Percentiles rank a stretch among this genome's conserved stretches.
These are phyloP conservation scores for Hygrophorus pudorinus DNA, from an alignment of 768 basidiomycete species.

Conservation along the genomic window DNA sequence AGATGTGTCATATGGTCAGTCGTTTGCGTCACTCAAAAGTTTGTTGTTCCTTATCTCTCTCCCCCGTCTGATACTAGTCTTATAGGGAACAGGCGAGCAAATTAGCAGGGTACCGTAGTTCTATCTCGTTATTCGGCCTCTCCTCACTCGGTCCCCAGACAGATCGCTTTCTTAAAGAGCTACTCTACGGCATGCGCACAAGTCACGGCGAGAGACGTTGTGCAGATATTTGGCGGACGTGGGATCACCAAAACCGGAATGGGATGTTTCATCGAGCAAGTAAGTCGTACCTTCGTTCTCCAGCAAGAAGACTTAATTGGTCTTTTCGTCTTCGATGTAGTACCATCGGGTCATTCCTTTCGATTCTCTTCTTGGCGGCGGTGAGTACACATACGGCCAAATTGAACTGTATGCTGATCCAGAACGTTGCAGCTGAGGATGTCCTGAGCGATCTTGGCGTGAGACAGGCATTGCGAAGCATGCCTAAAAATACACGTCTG, in stretches of 20 bases:
- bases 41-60: constrained; percentile 11
- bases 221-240: constrained; percentile 76
- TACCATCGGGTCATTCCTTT: constrained; percentile 60
- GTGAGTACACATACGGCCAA: not conserved
- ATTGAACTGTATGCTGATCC: not conserved
- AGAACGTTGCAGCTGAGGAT: constrained; percentile 40
- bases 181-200: constrained; percentile 52
- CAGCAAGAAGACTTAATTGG: not conserved
- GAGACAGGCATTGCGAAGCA: constrained; percentile 58
- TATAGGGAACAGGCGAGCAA: constrained; percentile 70
- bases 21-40: constrained; percentile 4
- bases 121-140: not conserved
- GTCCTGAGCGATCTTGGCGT: constrained; percentile 49
- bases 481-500: constrained; percentile 52
- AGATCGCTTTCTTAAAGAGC: constrained; percentile 68
- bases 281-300: constrained; percentile 19
- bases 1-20: constrained; percentile 76
- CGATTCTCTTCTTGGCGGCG: constrained; percentile 31
- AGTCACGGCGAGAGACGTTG: constrained; percentile 50
- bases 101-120: constrained; percentile 51
- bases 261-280: constrained; percentile 69
- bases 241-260: constrained; percentile 79
- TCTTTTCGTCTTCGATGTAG: constrained; percentile 17
- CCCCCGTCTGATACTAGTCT: constrained; percentile 21
- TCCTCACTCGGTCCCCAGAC: constrained; percentile 22